Evolutionary conservation across 148 eudicot genomes (phyloP).

Genomic region (Polygonum aviculare): DNA sequence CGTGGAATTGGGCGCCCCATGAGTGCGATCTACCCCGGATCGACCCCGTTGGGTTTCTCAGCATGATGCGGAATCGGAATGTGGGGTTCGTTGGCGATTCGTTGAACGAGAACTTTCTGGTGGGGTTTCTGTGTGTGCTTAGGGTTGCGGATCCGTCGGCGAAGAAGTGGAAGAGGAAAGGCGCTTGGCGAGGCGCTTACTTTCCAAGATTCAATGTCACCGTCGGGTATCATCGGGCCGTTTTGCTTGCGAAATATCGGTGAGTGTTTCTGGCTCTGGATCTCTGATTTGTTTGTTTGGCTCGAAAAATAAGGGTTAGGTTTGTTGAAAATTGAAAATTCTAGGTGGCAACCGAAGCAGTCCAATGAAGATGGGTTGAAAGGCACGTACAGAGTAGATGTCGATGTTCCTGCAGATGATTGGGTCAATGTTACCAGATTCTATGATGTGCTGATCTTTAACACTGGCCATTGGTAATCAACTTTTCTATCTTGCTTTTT

Average conservation of each 20-base stretch:
- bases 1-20: constrained; percentile 80
- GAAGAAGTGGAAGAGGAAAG: constrained; percentile 79
- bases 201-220: constrained; percentile 78
- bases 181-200: constrained; percentile 90
- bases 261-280: constrained; percentile 8
- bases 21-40: constrained; percentile 45
- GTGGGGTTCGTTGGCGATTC: constrained; percentile 96
- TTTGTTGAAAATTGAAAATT: neutral
- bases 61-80: constrained; percentile 56
- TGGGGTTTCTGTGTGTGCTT: constrained; percentile 56
- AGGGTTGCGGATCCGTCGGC: constrained; percentile 67
- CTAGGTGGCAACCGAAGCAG: constrained; percentile 75
- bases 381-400: constrained; percentile 78
- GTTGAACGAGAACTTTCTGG: constrained; percentile 73
- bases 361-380: constrained; percentile 43
- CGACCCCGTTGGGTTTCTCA: constrained; percentile 58
- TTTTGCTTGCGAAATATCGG: constrained; percentile 76
- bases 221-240: constrained; percentile 85
- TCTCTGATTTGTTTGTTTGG: neutral
- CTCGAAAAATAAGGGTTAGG: neutral
- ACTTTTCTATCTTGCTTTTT: neutral
- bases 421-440: constrained; percentile 66
- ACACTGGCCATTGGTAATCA: constrained; percentile 88
- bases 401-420: constrained; percentile 78
- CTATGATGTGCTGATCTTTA: constrained; percentile 74